Evolutionary conservation across 345 rosid species (phyloP).

Genomic region (Ceriops tagal): DNA sequence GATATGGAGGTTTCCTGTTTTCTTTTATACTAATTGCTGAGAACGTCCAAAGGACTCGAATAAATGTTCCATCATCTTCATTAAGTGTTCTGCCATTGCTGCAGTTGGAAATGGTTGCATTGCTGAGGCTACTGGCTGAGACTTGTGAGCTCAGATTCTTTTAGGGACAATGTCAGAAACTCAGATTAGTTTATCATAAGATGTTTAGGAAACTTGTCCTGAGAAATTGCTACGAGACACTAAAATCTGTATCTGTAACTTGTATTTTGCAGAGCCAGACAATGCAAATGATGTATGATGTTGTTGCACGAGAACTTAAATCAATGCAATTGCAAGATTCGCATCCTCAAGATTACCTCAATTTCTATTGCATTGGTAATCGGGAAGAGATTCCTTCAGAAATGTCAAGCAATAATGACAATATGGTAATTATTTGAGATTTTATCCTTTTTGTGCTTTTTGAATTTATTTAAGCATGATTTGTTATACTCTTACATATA

Average conservation of each 20-base stretch:
- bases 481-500: not conserved
- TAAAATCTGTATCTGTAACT: conserved; percentile 4
- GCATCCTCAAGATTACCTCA: conserved; percentile 84
- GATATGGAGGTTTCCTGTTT: too few relatives aligned
- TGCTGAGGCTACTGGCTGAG: too few relatives aligned
- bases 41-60: too few relatives aligned
- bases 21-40: too few relatives aligned
- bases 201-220: not conserved
- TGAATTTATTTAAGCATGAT: not conserved
- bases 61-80: too few relatives aligned
- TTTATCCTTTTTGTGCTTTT: conserved; percentile 3
- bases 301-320: conserved; percentile 56
- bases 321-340: conserved; percentile 38
- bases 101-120: too few relatives aligned
- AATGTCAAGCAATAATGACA: conserved; percentile 25
- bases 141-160: too few relatives aligned
- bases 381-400: conserved; percentile 45
- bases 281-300: conserved; percentile 81
- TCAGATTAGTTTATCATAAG: conserved; percentile 3
- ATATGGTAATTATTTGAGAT: conserved; percentile 38
- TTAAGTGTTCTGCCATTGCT: too few relatives aligned
- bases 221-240: not conserved
- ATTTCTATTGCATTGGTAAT: conserved; percentile 90
- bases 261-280: conserved; percentile 70
- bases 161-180: not conserved